Evolutionary conservation across 2,329 filamentous ascomycete genomes (phyloP).

Genomic region (Akanthomyces muscarius): DNA sequence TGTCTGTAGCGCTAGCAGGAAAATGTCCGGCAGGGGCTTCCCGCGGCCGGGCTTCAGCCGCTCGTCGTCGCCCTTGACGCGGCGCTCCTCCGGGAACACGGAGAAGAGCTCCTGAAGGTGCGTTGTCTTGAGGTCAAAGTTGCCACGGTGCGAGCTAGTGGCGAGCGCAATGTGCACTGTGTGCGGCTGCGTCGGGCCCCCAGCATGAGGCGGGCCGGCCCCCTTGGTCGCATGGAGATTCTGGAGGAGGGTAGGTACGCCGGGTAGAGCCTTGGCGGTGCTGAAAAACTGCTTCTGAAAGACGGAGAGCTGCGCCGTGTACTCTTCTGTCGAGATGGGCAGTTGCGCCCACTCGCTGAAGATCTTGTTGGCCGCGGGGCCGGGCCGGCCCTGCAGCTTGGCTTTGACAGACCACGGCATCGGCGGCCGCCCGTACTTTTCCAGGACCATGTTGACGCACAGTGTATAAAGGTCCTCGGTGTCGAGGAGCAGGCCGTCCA

Average conservation of each 20-base stretch:
- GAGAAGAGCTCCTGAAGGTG: slow-evolving; percentile 57
- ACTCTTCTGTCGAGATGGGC: slow-evolving; percentile 69
- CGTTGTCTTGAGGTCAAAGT: slow-evolving; percentile 72
- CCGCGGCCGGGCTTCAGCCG: slow-evolving; percentile 76
- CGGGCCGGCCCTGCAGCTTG: slow-evolving; percentile 63
- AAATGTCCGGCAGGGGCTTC: slow-evolving; percentile 94
- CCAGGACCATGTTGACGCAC: slow-evolving; percentile 77
- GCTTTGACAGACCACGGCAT: slow-evolving; percentile 96
- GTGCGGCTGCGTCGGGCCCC: slow-evolving; percentile 20
- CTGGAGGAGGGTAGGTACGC: slow-evolving; percentile 65
- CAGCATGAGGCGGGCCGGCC: not conserved
- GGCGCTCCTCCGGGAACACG: slow-evolving; percentile 64
- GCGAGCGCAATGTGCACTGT: slow-evolving; percentile 78
- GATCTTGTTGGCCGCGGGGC: slow-evolving; percentile 48
- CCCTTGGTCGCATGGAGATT: slow-evolving; percentile 47
- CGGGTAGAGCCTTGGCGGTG: slow-evolving; percentile 69
- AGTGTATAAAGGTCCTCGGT: slow-evolving; percentile 86
- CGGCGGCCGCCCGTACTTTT: slow-evolving; percentile 65
- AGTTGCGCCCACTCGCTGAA: slow-evolving; percentile 80
- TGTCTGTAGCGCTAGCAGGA: slow-evolving; percentile 76
- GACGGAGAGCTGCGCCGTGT: slow-evolving; percentile 52
- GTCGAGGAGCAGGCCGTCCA: slow-evolving; percentile 94
- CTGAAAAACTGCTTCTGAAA: slow-evolving; percentile 73
- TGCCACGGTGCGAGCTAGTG: slow-evolving; percentile 68
- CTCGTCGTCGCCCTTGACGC: slow-evolving; percentile 79